These are phyloP conservation scores for Pyrenula aspistea DNA, from an alignment of 495 filamentous ascomycete genomes.

Conservation along the genomic window DNA sequence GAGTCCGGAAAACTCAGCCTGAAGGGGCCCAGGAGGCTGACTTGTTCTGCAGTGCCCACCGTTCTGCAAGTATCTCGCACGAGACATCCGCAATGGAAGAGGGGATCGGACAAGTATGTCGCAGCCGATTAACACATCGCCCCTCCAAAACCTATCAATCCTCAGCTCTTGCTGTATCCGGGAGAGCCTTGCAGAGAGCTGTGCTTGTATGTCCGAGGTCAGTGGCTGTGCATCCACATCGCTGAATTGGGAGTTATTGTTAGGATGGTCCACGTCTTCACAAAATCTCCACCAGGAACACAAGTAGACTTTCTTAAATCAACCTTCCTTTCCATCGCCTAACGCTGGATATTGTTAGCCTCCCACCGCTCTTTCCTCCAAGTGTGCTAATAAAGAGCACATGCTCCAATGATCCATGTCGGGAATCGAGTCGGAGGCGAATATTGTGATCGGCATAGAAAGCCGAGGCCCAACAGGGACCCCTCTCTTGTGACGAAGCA, in stretches of 20 bases:
- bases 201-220: neutral
- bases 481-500: neutral
- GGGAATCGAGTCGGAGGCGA: neutral
- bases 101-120: neutral
- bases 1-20: neutral
- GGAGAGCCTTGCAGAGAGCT: neutral
- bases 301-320: no score
- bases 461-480: neutral
- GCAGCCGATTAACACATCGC: neutral
- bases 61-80: neutral
- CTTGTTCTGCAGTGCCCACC: neutral
- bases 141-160: neutral
- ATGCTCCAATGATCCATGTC: no score
- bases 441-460: neutral
- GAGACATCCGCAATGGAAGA: neutral
- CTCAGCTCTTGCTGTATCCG: neutral
- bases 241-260: neutral
- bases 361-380: neutral
- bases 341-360: no score
- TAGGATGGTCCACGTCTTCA: no score
- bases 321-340: no score
- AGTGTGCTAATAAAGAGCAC: no score
- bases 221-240: neutral
- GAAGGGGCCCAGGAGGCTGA: neutral
- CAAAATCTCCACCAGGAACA: no score